Evolutionary conservation across 192 early-diverging fungal species (phyloP), one percentile per base, ranked within the genome.

Genomic region (Dimargaris cristalligena): DNA sequence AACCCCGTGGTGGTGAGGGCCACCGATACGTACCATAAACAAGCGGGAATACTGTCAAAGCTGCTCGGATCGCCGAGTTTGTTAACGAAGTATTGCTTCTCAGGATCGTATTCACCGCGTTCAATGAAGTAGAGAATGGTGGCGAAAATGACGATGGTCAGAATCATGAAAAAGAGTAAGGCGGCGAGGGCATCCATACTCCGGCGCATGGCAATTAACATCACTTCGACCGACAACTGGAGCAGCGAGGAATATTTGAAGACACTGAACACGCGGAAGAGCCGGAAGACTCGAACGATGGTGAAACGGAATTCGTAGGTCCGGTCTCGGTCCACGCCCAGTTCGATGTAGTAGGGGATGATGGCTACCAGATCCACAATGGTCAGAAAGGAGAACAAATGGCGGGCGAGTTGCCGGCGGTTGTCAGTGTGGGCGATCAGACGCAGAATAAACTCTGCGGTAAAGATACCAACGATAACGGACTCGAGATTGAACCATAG

Each of bases 161-260:
- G 78, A 18, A 85, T 75, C 44, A 84, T 65, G 63, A 89, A 87
- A 51, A 89, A 78, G 67, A 86, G 73, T 23, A 89, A 66, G 0
- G 85, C 87, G 34, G 78, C 71, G 25, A 89, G 65, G 0, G 85
- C 85, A 65, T 89, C 87, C 38, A 80, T 71, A 59, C 80, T 83
- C 46, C 85, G 70, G 62, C 81, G 82, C 18, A 87, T 77, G 18
- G 87, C 84, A 18, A 86, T 77, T 59, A 89, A 80, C 80, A 89
- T 82, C 49, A 89, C 87, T 45, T 89, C 87, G 30, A 89, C 86
- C 1, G 85, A 86, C 78, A 89, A 80, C 54, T 86, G 76, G 57
- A 89, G 77, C 14, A 86, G 79, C 44, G 81, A 84, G 52, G 84
- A 86, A 69, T 89, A 86, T 60, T 87, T 86, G 65, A 86, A 89